These are phyloP conservation scores for Cyberlindnera misumaiensis DNA, from an alignment of 805 yeast genomes.

Conservation along the genomic window DNA sequence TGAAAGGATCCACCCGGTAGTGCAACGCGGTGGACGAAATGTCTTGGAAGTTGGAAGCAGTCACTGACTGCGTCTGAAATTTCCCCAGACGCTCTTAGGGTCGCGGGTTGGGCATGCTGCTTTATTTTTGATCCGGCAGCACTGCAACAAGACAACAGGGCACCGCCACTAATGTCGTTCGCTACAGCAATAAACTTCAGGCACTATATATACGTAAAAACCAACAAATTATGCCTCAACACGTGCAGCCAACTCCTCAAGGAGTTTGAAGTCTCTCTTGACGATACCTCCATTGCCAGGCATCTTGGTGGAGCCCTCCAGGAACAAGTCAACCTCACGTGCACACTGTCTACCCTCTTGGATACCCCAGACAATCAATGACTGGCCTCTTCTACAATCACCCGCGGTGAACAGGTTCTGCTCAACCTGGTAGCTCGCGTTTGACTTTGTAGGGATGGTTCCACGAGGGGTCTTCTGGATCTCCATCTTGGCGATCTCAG, in stretches of 20 bases:
- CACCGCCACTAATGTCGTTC: no score
- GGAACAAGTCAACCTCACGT: slow-evolving; percentile 74
- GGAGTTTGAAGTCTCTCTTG: slow-evolving; percentile 69
- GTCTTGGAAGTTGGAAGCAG: background rate
- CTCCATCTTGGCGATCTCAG: slow-evolving; percentile 74
- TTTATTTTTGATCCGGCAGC: no score
- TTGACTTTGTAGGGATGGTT: slow-evolving; percentile 50
- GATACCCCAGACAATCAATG: slow-evolving; percentile 97
- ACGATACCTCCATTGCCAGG: slow-evolving; percentile 95
- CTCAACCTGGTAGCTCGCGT: slow-evolving; percentile 62
- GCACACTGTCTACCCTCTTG: slow-evolving; percentile 99
- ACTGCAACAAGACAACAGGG: no score
- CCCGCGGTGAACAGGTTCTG: slow-evolving; percentile 91
- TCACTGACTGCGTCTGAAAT: no score
- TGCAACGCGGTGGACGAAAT: background rate
- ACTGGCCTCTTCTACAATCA: slow-evolving; percentile 98
- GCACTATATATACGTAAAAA: slow-evolving; percentile 1
- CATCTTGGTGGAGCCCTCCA: slow-evolving; percentile 72
- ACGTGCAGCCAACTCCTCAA: slow-evolving; percentile 59
- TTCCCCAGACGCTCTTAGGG: no score
- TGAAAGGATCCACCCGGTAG: no score
- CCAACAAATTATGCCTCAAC: background rate
- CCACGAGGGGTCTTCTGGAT: slow-evolving; percentile 74
- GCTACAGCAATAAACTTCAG: no score
- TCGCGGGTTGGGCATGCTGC: no score